Evolutionary conservation across 805 yeast species (phyloP).

Genomic region (Lipomyces yamanashiensis): DNA sequence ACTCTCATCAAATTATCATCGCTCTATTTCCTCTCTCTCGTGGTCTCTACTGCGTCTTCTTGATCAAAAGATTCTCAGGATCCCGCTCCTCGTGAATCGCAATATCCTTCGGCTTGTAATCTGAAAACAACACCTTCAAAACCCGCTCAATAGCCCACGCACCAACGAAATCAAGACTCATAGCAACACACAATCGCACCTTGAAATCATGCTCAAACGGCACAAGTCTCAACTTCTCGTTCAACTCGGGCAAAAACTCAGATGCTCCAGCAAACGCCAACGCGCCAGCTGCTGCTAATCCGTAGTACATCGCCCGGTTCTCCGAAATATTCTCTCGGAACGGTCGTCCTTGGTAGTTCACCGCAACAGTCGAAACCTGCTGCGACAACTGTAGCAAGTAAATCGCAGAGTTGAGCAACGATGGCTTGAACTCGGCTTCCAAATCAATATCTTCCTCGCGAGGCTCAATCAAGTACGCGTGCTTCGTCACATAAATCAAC

Average conservation of each 20-base stretch:
- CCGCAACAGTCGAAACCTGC: conserved; percentile 97
- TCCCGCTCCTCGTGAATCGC: conserved; percentile 50
- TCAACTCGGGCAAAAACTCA: conserved; percentile 91
- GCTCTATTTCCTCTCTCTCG: not conserved
- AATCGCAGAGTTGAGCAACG: conserved; percentile 93
- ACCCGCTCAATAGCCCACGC: conserved; percentile 77
- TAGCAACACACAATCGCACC: conserved; percentile 69
- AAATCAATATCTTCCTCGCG: conserved; percentile 87
- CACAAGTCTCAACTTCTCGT: conserved; percentile 89
- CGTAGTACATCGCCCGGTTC: conserved; percentile 97
- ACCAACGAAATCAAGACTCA: conserved; percentile 74
- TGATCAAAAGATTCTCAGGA: conserved; percentile 23
- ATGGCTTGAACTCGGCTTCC: conserved; percentile 86
- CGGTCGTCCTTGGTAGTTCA: conserved; percentile 96
- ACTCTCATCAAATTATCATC: not conserved
- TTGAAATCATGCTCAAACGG: conserved; percentile 80
- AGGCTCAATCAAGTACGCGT: conserved; percentile 88
- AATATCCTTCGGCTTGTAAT: conserved; percentile 89
- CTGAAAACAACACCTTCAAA: conserved; percentile 87
- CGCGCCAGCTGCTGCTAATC: conserved; percentile 86
- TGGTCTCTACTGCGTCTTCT: conserved; percentile 24
- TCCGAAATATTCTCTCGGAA: conserved; percentile 88
- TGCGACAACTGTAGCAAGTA: conserved; percentile 92
- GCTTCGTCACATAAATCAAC: conserved; percentile 78
- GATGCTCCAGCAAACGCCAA: conserved; percentile 91